Conservation (phyloP, 108 stramenopile species). For the Cyclostephanos tholiformis region DNA sequence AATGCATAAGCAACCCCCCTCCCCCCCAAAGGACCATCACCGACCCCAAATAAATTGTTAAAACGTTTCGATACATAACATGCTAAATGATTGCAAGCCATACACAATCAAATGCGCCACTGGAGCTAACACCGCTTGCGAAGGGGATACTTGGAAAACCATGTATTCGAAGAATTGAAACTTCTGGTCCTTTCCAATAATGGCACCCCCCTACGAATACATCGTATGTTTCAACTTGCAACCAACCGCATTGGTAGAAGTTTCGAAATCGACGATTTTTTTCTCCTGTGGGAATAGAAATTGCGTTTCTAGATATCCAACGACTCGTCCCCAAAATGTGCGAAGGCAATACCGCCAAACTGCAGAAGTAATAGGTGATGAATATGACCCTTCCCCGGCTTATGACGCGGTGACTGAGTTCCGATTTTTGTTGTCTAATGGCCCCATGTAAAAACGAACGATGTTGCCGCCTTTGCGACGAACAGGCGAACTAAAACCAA, state of each 20-base stretch:
- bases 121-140: constrained; percentile 5
- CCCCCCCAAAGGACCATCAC: neutral
- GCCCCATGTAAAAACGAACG: constrained; percentile 14
- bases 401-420: neutral
- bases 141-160: constrained; percentile 2
- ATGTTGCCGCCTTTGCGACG: neutral
- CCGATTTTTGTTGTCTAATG: neutral
- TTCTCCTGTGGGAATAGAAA: neutral
- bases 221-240: constrained; percentile 13
- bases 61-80: neutral
- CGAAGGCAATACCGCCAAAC: constrained; percentile 16
- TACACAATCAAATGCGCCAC: neutral
- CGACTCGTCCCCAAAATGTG: constrained; percentile 16
- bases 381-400: neutral
- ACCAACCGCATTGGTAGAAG: constrained; percentile 6
- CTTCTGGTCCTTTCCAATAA: neutral
- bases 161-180: constrained; percentile 17
- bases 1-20: neutral
- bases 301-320: constrained; percentile 10
- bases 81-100: constrained; percentile 1
- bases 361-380: constrained; percentile 17
- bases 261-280: constrained; percentile 9
- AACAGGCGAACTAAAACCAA: constrained; percentile 9
- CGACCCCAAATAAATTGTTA: neutral
- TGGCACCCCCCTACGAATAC: neutral